These are phyloP conservation scores for Nepenthes alata DNA, from an alignment of 179 eudicot species.

Conservation along the genomic window DNA sequence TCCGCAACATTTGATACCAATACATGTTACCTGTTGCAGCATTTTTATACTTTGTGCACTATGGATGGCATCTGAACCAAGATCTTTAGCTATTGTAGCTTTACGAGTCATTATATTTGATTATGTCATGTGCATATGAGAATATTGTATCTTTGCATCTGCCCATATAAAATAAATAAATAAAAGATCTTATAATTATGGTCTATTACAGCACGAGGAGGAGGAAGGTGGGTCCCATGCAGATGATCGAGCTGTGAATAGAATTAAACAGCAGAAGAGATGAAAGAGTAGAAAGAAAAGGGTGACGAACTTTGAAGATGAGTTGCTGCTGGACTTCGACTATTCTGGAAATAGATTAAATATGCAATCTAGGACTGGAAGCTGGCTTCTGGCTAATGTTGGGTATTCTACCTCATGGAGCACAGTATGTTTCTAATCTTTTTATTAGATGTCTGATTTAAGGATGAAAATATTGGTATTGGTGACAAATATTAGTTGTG, in stretches of 20 bases:
- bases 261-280: constrained; percentile 34
- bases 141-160: too few relatives aligned
- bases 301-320: constrained; percentile 40
- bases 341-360: constrained; percentile 20
- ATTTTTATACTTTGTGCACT: too few relatives aligned
- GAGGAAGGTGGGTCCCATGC: constrained; percentile 34
- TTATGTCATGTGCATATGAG: too few relatives aligned
- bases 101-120: too few relatives aligned
- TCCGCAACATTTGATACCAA: too few relatives aligned
- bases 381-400: constrained; percentile 79
- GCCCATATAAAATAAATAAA: too few relatives aligned
- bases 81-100: too few relatives aligned
- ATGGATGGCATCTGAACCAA: too few relatives aligned
- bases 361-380: constrained; percentile 24
- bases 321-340: constrained; percentile 34
- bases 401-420: constrained; percentile 67
- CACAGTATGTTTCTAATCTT: constrained; percentile 41
- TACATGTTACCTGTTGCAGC: too few relatives aligned
- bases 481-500: too few relatives aligned
- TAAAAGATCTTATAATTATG: constrained; percentile 13
- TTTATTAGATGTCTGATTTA: not conserved
- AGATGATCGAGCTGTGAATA: constrained; percentile 23
- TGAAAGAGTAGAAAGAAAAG: constrained; percentile 53
- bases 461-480: too few relatives aligned
- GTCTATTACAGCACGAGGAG: constrained; percentile 26